A percentile compares a stretch with the other conserved stretches of the same genome.
Conservation (phyloP, 345 rosid genomes). For the Psidium guajava region DNA sequence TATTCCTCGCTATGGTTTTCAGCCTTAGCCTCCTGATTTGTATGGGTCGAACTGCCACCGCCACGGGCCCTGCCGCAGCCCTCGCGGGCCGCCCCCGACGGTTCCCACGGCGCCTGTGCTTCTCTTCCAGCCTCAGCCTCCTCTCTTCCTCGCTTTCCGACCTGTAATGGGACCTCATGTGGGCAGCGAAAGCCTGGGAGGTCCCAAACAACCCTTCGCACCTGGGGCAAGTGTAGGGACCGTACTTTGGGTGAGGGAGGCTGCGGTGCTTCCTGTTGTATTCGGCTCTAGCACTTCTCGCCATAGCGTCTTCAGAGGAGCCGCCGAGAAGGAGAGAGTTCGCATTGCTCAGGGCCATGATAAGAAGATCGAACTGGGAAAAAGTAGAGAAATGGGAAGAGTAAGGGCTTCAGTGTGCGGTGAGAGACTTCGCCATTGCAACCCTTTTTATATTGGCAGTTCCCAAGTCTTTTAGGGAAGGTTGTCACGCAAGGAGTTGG, state of each 20-base stretch:
- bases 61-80: neutral
- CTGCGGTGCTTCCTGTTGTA: constrained; percentile 20
- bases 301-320: neutral
- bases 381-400: neutral
- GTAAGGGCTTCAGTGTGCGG: neutral
- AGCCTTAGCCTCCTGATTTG: neutral
- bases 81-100: neutral
- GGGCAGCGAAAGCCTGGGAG: constrained; percentile 19
- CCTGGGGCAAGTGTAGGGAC: constrained; percentile 20
- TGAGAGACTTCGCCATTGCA: neutral
- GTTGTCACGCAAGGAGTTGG: neutral
- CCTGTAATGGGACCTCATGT: constrained; percentile 9
- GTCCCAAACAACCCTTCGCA: neutral
- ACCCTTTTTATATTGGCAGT: neutral
- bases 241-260: constrained; percentile 12
- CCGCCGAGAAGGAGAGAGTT: neutral
- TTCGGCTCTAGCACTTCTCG: neutral
- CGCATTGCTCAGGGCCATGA: neutral
- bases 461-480: neutral
- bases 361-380: neutral
- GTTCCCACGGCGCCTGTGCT: neutral
- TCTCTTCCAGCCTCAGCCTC: constrained; percentile 9
- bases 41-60: neutral
- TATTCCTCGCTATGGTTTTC: neutral
- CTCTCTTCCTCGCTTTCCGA: constrained; percentile 9